Base-by-base conservation (phyloP, 2,329 filamentous ascomycete genomes). In the Penicillium sp. region DNA sequence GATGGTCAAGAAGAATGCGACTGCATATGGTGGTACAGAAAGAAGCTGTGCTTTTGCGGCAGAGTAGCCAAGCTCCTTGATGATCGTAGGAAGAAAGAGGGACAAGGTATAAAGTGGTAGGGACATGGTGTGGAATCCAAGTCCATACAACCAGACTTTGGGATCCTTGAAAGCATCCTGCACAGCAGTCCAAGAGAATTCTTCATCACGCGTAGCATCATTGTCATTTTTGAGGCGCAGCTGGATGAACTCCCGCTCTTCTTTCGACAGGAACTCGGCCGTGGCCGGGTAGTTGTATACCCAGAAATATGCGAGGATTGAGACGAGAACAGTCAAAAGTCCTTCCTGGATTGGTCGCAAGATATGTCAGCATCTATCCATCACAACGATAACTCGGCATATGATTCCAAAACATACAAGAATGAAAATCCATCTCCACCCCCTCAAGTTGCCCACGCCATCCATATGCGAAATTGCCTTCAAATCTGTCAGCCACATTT, bases 101-200 rank as follows among this genome's bases (percentile, higher is more conserved):
- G 71, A 74, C 22, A 75, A 57, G 0, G 75, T 76, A 54, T 77
- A 77, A 18, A 64, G 24, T 72, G 71, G 85, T 79, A 92, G 71
- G 53, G 84, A 88, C 79, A 91, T 85, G 1, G 62, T 62, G 36
- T 65, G 61, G 18, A 49, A 49, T 6, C 51, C 5, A 49, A 65
- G 1, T 44, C 62, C 59, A 14, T 65, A 63, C 0, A 65, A 43
- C 61, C 61, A 65, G 18, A 60, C 57, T 31, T 63, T 65, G 9
- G 59, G 59, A 7, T 92, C 87, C 13, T 79, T 83, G 39, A 90
- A 69, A 0, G 89, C 88, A 16, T 83, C 77, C 22, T 71, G 53
- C 0, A 92, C 89, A 18, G 86, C 85, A 0, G 61, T 69, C 90
- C 89, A 92, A 3, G 75, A 82, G 64, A 92, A 92, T 0, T 75